Conservation (phyloP, 2,329 filamentous ascomycete species). For the Penicillium sp. region DNA sequence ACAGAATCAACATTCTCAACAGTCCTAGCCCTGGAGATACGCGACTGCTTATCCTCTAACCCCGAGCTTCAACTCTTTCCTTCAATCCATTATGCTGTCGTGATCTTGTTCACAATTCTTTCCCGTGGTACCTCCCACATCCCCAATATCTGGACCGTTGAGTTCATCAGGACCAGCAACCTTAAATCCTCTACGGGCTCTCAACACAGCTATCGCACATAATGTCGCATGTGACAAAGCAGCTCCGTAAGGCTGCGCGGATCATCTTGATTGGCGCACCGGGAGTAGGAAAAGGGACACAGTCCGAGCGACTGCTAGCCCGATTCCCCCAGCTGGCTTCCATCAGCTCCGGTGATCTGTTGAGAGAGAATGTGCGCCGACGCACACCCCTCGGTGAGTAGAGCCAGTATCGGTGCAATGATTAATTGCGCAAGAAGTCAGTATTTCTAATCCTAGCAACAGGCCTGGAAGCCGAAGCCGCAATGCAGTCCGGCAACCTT, state of each 20-base stretch:
- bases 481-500: constrained; percentile 85
- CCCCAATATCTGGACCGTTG: constrained; percentile 5
- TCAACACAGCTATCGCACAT: neutral
- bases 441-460: constrained; percentile 18
- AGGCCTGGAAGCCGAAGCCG: constrained; percentile 88
- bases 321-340: constrained; percentile 86
- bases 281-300: constrained; percentile 96
- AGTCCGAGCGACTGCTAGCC: constrained; percentile 82
- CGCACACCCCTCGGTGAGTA: constrained; percentile 76
- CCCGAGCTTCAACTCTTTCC: constrained; percentile 7
- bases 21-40: constrained; percentile 3
- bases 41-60: constrained; percentile 7
- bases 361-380: constrained; percentile 88
- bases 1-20: constrained; percentile 24
- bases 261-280: constrained; percentile 94
- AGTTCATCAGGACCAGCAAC: constrained; percentile 5
- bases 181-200: neutral
- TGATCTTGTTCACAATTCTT: neutral
- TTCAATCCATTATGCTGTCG: constrained; percentile 7
- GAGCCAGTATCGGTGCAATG: neutral
- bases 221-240: constrained; percentile 41
- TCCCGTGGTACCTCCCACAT: constrained; percentile 1
- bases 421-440: neutral
- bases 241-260: constrained; percentile 77
- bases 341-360: constrained; percentile 89